Evolutionary conservation across 192 early-diverging fungal species (phyloP).

Genomic region (Rhizoclosmatium globosum): DNA sequence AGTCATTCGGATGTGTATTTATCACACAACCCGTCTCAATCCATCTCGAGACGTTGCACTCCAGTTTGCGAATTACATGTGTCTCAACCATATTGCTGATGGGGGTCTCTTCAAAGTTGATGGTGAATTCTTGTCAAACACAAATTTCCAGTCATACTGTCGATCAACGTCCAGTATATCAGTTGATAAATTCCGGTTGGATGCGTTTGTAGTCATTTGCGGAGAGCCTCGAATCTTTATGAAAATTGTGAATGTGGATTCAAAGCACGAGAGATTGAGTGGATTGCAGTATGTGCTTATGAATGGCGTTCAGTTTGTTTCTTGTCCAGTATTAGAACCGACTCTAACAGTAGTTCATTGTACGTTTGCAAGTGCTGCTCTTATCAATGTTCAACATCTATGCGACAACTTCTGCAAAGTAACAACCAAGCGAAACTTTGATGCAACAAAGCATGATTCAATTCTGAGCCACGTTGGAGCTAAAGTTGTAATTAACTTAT

Average conservation of each 20-base stretch:
- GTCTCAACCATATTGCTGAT: neutral
- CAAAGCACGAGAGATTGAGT: neutral
- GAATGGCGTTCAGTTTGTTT: neutral
- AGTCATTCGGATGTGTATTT: neutral
- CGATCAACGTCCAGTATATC: neutral
- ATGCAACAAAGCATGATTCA: neutral
- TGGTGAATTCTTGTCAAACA: neutral
- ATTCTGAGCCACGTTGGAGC: neutral
- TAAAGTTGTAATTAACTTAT: neutral
- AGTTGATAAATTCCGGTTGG: neutral
- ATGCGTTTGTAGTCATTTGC: neutral
- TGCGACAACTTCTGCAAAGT: neutral
- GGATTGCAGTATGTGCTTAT: neutral
- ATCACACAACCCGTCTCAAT: constrained; percentile 16
- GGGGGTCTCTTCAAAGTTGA: neutral
- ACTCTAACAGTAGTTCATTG: neutral
- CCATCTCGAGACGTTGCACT: constrained; percentile 5
- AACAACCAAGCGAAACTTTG: neutral
- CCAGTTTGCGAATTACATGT: neutral
- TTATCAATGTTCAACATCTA: neutral
- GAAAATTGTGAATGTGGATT: neutral
- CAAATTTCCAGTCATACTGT: neutral
- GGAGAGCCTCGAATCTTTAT: neutral
- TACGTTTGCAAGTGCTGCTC: neutral
- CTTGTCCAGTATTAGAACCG: neutral